These are phyloP conservation scores for Komagataella phaffii DNA, from an alignment of 805 yeast species.

Conservation along the genomic window DNA sequence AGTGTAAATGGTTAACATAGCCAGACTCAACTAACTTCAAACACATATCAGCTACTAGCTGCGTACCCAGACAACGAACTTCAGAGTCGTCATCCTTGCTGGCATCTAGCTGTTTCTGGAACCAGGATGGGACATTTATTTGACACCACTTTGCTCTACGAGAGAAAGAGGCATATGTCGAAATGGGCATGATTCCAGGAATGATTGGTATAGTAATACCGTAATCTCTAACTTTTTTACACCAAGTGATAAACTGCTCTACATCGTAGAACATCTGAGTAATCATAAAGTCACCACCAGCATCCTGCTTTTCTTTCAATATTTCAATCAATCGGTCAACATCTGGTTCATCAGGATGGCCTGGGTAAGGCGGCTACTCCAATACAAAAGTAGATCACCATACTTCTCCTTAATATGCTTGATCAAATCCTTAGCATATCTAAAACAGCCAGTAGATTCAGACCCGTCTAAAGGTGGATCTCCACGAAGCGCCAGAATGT, in stretches of 20 bases:
- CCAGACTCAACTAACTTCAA: constrained; percentile 55
- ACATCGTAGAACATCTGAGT: constrained; percentile 97
- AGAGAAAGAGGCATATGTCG: constrained; percentile 85
- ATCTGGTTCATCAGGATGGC: constrained; percentile 79
- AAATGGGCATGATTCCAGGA: constrained; percentile 98
- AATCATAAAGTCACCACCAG: constrained; percentile 86
- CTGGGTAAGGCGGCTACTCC: constrained; percentile 98
- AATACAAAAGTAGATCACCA: constrained; percentile 82
- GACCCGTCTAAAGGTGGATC: constrained; percentile 79
- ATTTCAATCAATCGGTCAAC: constrained; percentile 37
- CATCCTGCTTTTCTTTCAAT: constrained; percentile 81
- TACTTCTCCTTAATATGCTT: constrained; percentile 59
- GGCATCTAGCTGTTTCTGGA: constrained; percentile 59
- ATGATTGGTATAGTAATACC: constrained; percentile 82
- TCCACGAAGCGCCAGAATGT: constrained; percentile 88
- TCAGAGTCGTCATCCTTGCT: constrained; percentile 81
- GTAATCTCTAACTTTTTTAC: constrained; percentile 45
- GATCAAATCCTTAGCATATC: constrained; percentile 80
- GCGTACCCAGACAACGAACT: constrained; percentile 78
- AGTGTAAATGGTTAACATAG: constrained; percentile 73
- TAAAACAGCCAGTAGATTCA: constrained; percentile 72
- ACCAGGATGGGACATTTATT: constrained; percentile 63
- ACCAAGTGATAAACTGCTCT: constrained; percentile 78
- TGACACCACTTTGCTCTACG: constrained; percentile 95
- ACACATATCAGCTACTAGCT: constrained; percentile 78